phyloP scores from a whole-genome alignment of 495 filamentous ascomycete species.

The Glarea lozoyensis region DNA sequence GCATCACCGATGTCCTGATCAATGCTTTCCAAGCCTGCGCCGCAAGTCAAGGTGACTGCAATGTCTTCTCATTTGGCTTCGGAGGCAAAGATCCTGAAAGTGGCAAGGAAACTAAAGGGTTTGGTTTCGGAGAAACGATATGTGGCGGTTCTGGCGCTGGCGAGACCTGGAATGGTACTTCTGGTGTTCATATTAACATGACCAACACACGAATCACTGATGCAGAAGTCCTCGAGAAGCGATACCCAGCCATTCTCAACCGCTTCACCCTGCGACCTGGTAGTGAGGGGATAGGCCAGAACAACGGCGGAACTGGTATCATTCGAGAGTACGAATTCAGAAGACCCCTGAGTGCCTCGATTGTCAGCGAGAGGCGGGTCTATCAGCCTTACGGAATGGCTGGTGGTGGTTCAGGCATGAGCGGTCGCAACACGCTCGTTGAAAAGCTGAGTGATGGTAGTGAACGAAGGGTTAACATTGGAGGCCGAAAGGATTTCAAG shows the following conservation, averaged over 20 bases:
- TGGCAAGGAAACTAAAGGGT: slow-evolving; percentile 29
- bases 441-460: slow-evolving; percentile 32
- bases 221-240: slow-evolving; percentile 57
- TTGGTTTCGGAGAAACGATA: slow-evolving; percentile 63
- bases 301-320: slow-evolving; percentile 27
- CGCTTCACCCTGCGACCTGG: slow-evolving; percentile 46
- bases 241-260: slow-evolving; percentile 56
- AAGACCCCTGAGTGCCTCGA: not conserved
- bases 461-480: slow-evolving; percentile 43
- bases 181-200: slow-evolving; percentile 63
- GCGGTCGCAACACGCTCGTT: slow-evolving; percentile 10
- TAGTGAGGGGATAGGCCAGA: slow-evolving; percentile 24
- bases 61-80: slow-evolving; percentile 17
- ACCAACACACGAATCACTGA: slow-evolving; percentile 70
- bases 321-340: slow-evolving; percentile 10
- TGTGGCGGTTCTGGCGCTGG: slow-evolving; percentile 62
- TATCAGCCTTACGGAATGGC: slow-evolving; percentile 6
- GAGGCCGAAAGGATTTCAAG: slow-evolving; percentile 57
- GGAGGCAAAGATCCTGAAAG: slow-evolving; percentile 20
- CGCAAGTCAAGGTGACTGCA: slow-evolving; percentile 20
- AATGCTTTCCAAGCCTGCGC: slow-evolving; percentile 21
- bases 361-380: slow-evolving; percentile 8
- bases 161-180: slow-evolving; percentile 53
- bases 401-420: slow-evolving; percentile 5
- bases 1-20: slow-evolving; percentile 23